A percentile compares a stretch with the other conserved stretches of the same genome.
These are phyloP conservation scores for Geotrichum australiense DNA, from an alignment of 1,139 yeast genomes.

Conservation along the genomic window DNA sequence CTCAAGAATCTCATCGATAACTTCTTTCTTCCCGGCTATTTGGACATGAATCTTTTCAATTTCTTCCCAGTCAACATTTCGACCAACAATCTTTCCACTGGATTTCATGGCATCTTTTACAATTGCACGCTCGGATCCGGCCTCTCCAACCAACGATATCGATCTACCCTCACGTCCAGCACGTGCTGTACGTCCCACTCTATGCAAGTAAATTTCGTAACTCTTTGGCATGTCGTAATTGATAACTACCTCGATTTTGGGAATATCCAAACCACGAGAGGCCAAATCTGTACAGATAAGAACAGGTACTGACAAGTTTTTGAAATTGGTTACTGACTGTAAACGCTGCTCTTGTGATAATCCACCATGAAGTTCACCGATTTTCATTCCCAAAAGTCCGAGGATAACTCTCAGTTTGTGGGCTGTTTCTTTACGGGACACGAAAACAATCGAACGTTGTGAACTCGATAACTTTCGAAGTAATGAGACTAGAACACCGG, in stretches of 20 bases:
- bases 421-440: conserved; percentile 83
- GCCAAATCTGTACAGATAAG: conserved; percentile 96
- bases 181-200: conserved; percentile 99
- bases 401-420: conserved; percentile 78
- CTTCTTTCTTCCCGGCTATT: conserved; percentile 51
- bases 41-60: conserved; percentile 60
- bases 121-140: conserved; percentile 72
- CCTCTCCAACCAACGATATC: conserved; percentile 89
- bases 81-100: conserved; percentile 56
- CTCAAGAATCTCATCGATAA: conserved; percentile 66
- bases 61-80: conserved; percentile 80
- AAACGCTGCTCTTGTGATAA: conserved; percentile 93
- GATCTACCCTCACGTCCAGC: conserved; percentile 96
- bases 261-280: conserved; percentile 98
- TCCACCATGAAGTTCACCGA: conserved; percentile 92
- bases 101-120: conserved; percentile 77
- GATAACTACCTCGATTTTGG: conserved; percentile 88
- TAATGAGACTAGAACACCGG: conserved; percentile 70
- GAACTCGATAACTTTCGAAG: conserved; percentile 45
- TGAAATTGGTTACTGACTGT: conserved; percentile 73
- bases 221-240: conserved; percentile 95
- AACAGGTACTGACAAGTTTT: conserved; percentile 74
- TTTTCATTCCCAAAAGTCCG: conserved; percentile 80
- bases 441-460: conserved; percentile 73
- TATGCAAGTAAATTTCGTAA: conserved; percentile 83